phyloP scores from a whole-genome alignment of 2,329 filamentous ascomycete genomes.

The Aspergillus sp. region DNA sequence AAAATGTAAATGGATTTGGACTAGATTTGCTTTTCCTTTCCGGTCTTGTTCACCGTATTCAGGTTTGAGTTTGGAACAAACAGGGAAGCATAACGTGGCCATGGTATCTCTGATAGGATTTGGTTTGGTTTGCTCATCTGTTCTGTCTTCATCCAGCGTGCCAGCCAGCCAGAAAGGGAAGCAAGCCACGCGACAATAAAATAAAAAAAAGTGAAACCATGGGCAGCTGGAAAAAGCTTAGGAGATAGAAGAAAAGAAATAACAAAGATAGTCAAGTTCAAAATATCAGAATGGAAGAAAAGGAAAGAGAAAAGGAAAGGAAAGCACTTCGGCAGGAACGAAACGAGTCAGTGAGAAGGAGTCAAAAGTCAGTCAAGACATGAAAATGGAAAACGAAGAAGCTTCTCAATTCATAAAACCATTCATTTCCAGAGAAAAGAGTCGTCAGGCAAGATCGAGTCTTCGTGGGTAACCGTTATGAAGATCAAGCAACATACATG shows the following conservation, averaged over 20 bases:
- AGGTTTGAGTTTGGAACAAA: too few species aligned
- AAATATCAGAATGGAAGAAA: background rate
- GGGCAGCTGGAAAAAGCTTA: background rate
- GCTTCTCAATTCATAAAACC: slow-evolving; percentile 20
- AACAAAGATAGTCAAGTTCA: background rate
- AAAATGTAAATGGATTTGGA: too few species aligned
- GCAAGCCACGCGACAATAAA: background rate
- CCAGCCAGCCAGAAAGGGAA: too few species aligned
- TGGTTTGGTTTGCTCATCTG: too few species aligned
- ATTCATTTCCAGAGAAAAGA: slow-evolving; percentile 8
- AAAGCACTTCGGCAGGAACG: background rate
- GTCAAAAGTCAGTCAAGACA: background rate
- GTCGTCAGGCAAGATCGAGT: slow-evolving; percentile 8
- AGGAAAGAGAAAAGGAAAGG: background rate
- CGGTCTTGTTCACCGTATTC: too few species aligned
- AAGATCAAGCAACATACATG: slow-evolving; percentile 2
- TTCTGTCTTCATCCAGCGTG: background rate
- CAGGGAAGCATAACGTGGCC: too few species aligned
- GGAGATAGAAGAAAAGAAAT: too few species aligned
- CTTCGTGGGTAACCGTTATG: slow-evolving; percentile 17
- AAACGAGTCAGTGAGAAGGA: background rate
- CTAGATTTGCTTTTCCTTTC: too few species aligned
- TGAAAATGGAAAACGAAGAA: slow-evolving; percentile 1
- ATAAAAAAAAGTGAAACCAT: background rate
- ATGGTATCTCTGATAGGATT: too few species aligned